A percentile compares a stretch with the other conserved stretches of the same genome.
Evolutionary conservation across 164 flowering plant species (phyloP).

Genomic region (Tetrastigma voinierianum): DNA sequence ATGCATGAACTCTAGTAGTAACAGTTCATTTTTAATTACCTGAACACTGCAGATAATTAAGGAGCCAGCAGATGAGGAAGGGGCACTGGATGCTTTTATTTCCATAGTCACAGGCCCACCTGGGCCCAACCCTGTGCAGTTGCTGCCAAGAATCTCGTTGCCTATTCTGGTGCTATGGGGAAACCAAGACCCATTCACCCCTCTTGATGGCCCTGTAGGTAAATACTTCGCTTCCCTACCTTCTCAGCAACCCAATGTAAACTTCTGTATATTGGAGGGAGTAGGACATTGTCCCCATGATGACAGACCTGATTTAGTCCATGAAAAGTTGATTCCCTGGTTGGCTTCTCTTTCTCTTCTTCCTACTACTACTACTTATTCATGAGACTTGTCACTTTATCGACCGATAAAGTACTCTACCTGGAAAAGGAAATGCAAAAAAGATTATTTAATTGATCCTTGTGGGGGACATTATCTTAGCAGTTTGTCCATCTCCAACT

Average conservation of each 20-base stretch:
- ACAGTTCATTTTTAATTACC: background rate
- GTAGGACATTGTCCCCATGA: slow-evolving; percentile 98
- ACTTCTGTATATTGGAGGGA: slow-evolving; percentile 60
- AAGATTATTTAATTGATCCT: no score
- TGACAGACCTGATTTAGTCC: slow-evolving; percentile 86
- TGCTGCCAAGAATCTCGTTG: slow-evolving; percentile 59
- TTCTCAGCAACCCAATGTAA: slow-evolving; percentile 46
- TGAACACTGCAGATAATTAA: slow-evolving; percentile 62
- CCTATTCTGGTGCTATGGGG: slow-evolving; percentile 91
- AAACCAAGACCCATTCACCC: slow-evolving; percentile 82
- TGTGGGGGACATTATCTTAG: no score
- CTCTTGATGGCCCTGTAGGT: slow-evolving; percentile 92
- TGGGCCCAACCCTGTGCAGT: slow-evolving; percentile 79
- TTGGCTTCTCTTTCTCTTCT: slow-evolving; percentile 47
- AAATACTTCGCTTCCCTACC: slow-evolving; percentile 77
- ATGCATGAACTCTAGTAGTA: no score
- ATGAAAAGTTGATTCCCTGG: slow-evolving; percentile 86
- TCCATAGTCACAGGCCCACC: slow-evolving; percentile 94
- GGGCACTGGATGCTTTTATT: slow-evolving; percentile 93
- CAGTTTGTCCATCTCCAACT: no score
- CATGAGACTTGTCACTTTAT: slow-evolving; percentile 5
- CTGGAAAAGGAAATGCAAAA: no score
- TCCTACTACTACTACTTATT: no score
- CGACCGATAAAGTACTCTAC: no score
- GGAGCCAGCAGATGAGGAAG: slow-evolving; percentile 73